phyloP scores from a whole-genome alignment of 768 basidiomycete species.

The Crepidotus variabilis region DNA sequence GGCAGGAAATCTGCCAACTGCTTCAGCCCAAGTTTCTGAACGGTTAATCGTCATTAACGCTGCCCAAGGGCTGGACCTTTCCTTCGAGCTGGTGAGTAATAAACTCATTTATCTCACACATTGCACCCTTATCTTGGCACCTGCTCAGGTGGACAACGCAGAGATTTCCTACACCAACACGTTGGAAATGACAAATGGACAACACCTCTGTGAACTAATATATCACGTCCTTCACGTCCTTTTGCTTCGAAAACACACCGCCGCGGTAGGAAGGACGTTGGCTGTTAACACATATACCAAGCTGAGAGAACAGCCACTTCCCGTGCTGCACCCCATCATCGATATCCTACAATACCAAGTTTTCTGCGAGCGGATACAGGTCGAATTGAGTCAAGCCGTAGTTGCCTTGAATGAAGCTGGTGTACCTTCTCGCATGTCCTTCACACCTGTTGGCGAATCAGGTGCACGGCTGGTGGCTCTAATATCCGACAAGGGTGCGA shows the following conservation, averaged over 20 bases:
- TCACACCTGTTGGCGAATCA: constrained; percentile 64
- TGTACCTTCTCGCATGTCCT: constrained; percentile 52
- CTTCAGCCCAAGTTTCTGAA: constrained; percentile 76
- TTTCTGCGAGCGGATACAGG: constrained; percentile 61
- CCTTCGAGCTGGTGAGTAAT: constrained; percentile 65
- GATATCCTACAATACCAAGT: constrained; percentile 77
- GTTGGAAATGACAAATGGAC: constrained; percentile 11
- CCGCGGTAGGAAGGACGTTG: constrained; percentile 37
- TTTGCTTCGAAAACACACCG: constrained; percentile 52
- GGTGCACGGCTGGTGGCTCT: constrained; percentile 55
- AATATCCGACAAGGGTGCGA: constrained; percentile 34
- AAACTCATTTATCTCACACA: too few species aligned
- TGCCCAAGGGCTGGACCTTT: constrained; percentile 65
- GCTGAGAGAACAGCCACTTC: constrained; percentile 22
- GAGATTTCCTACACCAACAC: constrained; percentile 2
- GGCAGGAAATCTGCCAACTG: constrained; percentile 72
- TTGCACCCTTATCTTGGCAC: not conserved
- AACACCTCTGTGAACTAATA: constrained; percentile 61
- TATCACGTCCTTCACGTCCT: constrained; percentile 62
- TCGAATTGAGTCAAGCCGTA: constrained; percentile 51
- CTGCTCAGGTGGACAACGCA: constrained; percentile 13
- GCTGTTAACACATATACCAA: constrained; percentile 13
- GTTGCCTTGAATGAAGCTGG: constrained; percentile 48
- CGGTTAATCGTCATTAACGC: constrained; percentile 72
- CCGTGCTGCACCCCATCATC: constrained; percentile 69